Evolutionary conservation across 352 stramenopile genomes (phyloP), one percentile per base, ranked within the genome.

Genomic region (Pythium biforme): DNA sequence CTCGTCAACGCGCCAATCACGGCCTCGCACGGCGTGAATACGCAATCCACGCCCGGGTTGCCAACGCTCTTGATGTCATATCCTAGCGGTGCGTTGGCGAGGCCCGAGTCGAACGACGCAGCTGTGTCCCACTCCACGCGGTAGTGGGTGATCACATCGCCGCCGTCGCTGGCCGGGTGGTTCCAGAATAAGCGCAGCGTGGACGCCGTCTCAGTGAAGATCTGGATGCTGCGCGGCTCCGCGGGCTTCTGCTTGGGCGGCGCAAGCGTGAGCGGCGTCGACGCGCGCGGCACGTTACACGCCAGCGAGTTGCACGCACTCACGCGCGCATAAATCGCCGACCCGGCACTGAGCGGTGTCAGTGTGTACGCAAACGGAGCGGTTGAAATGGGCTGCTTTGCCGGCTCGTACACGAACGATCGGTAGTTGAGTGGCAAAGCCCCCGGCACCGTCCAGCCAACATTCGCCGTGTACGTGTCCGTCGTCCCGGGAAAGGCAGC

Each of bases 111-210:
- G 65, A 98, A 98, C n/a, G 74, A 83, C 6, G 82, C 73, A 6
- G 65, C 74, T 4, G 72, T 66, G 61, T 99, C 96, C 96, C 96
- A 99, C 72, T 99, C 95, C 7, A 98, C 76, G 3, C 92, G 75
- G 52, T 98, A 99, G 63, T 98, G 96, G 9, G 90, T 95, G 45
- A 99, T 88, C 0, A 79, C 66, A 31, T 97, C 88, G 3, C 96
- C 96, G 17, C 96, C 96, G 63, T 98, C 84, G 59, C 90, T 97
- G 3, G 72, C 29, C 1, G 96, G 95, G 27, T 96, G 80, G n/a
- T 79, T 88, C 80, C 91, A 98, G 3, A 91, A 72, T n/a, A 97
- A 69, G 7, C 78, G 79, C 23, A 98, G 71, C 55, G 87, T 89
- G 9, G 83, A 89, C 11, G 81, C 77, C 6, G 76, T 76, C 39